phyloP scores from a whole-genome alignment of 495 filamentous ascomycete genomes.

The Pseudevernia furfuracea region DNA sequence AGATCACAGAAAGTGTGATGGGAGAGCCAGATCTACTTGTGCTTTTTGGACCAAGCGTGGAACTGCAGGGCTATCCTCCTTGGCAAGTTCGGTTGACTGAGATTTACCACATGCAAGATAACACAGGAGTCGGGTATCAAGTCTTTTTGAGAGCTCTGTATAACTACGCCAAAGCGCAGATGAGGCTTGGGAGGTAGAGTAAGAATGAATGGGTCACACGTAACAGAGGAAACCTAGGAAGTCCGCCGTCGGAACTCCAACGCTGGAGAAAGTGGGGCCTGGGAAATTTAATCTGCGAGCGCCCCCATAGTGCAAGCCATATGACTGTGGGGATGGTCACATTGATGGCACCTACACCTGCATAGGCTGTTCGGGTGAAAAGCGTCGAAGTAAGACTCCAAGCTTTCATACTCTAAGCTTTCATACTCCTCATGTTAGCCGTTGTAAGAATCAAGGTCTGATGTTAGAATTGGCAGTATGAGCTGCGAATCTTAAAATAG shows the following conservation, averaged over 20 bases:
- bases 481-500: neutral
- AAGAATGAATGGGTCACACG: neutral
- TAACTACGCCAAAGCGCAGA: constrained; percentile 77
- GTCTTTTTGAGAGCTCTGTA: constrained; percentile 79
- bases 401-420: neutral
- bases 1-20: constrained; percentile 66
- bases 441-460: neutral
- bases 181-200: constrained; percentile 70
- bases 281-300: neutral
- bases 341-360: neutral
- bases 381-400: neutral
- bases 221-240: neutral
- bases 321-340: neutral
- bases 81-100: constrained; percentile 94
- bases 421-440: neutral
- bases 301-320: neutral
- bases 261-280: neutral
- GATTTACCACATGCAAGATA: constrained; percentile 61
- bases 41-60: constrained; percentile 71
- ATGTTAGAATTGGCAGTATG: neutral
- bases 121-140: constrained; percentile 71
- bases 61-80: constrained; percentile 85
- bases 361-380: neutral
- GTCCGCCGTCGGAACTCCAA: neutral
- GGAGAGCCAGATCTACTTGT: constrained; percentile 83